Percentiles rank a stretch among this genome's conserved stretches.
phyloP scores from a whole-genome alignment of 1,284 basidiomycete species.

The Tilletia caries region DNA sequence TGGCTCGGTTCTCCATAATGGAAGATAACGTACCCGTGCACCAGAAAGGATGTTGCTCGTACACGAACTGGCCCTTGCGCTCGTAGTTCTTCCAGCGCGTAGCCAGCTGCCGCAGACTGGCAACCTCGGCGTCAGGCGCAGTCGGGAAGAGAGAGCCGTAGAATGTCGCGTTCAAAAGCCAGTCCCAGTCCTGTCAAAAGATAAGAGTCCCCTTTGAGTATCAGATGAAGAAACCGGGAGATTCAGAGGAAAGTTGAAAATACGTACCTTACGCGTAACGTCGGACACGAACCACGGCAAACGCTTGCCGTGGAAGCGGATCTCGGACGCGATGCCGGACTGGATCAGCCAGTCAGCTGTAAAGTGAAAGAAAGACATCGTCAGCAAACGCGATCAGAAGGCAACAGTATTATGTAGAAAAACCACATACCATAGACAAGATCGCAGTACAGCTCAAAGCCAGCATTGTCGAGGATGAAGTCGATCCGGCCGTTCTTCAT shows the following conservation, averaged over 20 bases:
- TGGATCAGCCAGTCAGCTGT: constrained; percentile 76
- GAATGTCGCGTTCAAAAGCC: constrained; percentile 61
- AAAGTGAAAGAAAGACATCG: neutral
- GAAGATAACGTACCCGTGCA: constrained; percentile 36
- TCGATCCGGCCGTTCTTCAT: constrained; percentile 58
- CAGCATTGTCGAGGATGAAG: constrained; percentile 70
- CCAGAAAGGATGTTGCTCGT: constrained; percentile 79
- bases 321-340: constrained; percentile 76
- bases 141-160: constrained; percentile 62
- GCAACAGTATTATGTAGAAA: constrained; percentile 55
- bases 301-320: constrained; percentile 81
- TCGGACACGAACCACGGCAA: constrained; percentile 64
- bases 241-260: neutral
- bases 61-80: constrained; percentile 86
- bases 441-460: constrained; percentile 95
- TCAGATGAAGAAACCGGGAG: no score
- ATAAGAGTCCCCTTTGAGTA: neutral
- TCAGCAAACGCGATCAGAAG: no score
- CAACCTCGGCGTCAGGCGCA: constrained; percentile 77
- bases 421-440: constrained; percentile 69
- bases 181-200: constrained; percentile 71
- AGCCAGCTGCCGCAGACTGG: constrained; percentile 76
- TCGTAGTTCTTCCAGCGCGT: constrained; percentile 88
- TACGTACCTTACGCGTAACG: constrained; percentile 71
- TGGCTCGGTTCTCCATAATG: neutral